Percentiles rank a stretch among this genome's conserved stretches.
Evolutionary conservation across 169 alveolate genomes (phyloP).

Genomic region (Plasmodium inui): DNA sequence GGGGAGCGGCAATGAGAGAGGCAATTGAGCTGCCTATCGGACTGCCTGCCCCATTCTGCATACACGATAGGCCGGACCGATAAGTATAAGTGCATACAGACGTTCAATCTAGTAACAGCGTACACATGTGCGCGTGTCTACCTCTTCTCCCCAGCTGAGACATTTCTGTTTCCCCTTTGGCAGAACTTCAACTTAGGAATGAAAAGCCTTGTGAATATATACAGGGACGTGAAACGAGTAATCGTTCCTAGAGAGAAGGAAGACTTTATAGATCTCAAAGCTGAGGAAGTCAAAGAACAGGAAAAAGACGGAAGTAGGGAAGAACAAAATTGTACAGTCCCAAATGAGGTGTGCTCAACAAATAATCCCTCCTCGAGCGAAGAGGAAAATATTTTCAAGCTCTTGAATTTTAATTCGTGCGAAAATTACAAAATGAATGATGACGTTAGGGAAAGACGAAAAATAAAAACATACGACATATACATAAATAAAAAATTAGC

Average conservation of each 20-base stretch:
- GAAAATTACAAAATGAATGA: constrained; percentile 28
- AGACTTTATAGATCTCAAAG: constrained; percentile 15
- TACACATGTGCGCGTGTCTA: not conserved
- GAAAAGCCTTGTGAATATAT: constrained; percentile 31
- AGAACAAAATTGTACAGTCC: not conserved
- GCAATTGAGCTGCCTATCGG: not conserved
- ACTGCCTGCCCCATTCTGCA: not conserved
- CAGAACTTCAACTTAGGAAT: constrained; percentile 47
- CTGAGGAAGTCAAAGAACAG: not conserved
- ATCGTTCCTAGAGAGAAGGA: constrained; percentile 4
- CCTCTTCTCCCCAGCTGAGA: not conserved
- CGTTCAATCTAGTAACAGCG: not conserved
- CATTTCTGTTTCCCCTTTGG: constrained; percentile 8
- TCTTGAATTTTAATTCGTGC: constrained; percentile 21
- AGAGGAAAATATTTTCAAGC: constrained; percentile 55
- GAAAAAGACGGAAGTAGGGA: constrained; percentile 3
- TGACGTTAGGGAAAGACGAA: not conserved
- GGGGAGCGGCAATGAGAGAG: not conserved
- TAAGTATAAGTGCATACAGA: not conserved
- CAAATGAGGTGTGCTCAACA: not conserved
- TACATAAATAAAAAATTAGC: constrained; percentile 64
- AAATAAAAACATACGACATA: constrained; percentile 32
- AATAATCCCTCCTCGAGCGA: constrained; percentile 21
- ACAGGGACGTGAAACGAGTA: constrained; percentile 38
- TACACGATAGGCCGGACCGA: not conserved